Base-by-base conservation (phyloP, 1,139 yeast species). In the Lodderomyces theae region DNA sequence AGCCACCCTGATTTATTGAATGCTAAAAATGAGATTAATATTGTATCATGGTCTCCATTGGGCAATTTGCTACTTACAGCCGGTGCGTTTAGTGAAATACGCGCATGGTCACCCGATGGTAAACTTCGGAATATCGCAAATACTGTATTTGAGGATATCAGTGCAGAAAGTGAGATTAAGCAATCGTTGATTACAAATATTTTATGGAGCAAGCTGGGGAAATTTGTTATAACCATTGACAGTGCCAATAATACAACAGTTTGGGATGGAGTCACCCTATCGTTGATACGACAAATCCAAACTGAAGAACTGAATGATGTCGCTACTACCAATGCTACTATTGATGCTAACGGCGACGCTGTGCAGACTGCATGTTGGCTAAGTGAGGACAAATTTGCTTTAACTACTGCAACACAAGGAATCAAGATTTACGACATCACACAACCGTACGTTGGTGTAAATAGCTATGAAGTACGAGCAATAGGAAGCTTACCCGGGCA, bases 401-500 rank as follows among this genome's bases (percentile, higher is more conserved):
- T 85, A 1, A 29, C 39, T 5, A 83, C 86, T 0, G 59, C 69
- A 5, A 72, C 72, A 36, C 74, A 80, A 32, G 53, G 78, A 3
- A 74, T 87, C n/a, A 63, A 77, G 24, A 78, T 88, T 1, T 80
- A 76, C 60, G 74, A 79, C 35, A 64, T 84, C 5, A 38, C 44
- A 6, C 49, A 44, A n/a, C 42, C 49, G 4, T 40, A 47, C 3
- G 42, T 34, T 26, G 47, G 48, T 3, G 38, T 38, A 1, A 40
- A 38, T 18, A 37, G 37, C 6, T 39, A 69, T 9, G 79, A 75
- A 21, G 62, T 65, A 9, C 61, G 60, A 31, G 80, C 86, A 1
- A 60, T 82, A 2, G 87, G 92, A 3, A 69, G 72, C 35, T 69
- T 88, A 37, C 58, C 74, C 17, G 96, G 96, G 1, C 96, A 88